Percentiles rank a stretch among this genome's conserved stretches.
Conservation (phyloP, 1,284 basidiomycete species). For the Coniophora puteana region DNA sequence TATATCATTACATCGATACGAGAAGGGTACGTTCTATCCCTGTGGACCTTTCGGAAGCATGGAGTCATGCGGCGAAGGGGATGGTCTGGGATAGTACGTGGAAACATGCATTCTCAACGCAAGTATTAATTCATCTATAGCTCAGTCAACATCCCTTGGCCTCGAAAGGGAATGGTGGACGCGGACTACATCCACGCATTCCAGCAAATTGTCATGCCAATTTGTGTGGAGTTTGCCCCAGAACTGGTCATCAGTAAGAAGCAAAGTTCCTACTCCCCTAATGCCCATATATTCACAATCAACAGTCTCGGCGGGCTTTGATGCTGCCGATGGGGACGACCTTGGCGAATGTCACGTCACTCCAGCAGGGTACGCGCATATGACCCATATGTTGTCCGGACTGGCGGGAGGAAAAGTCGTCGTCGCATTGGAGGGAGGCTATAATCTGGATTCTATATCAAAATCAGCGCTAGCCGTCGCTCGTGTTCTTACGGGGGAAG, state of each 20-base stretch:
- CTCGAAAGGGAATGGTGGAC: slow-evolving; percentile 83
- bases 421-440: slow-evolving; percentile 96
- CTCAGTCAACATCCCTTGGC: slow-evolving; percentile 97
- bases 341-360: slow-evolving; percentile 90
- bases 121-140: slow-evolving; percentile 37
- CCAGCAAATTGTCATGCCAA: slow-evolving; percentile 94
- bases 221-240: slow-evolving; percentile 93
- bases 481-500: slow-evolving; percentile 80
- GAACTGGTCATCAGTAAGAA: slow-evolving; percentile 91
- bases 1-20: slow-evolving; percentile 94
- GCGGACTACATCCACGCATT: slow-evolving; percentile 98
- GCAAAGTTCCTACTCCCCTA: background rate
- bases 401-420: slow-evolving; percentile 88
- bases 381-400: slow-evolving; percentile 95
- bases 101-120: background rate
- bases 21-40: slow-evolving; percentile 90
- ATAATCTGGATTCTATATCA: slow-evolving; percentile 90
- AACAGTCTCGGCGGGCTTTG: slow-evolving; percentile 95
- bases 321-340: slow-evolving; percentile 91
- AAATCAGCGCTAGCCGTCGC: slow-evolving; percentile 86
- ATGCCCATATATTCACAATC: background rate
- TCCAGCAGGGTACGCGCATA: slow-evolving; percentile 95
- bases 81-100: slow-evolving; percentile 81
- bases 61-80: slow-evolving; percentile 81
- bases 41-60: slow-evolving; percentile 86